Percentiles rank a stretch among this genome's conserved stretches.
Conservation (phyloP, 352 stramenopile genomes). For the Phytophthora sp. region DNA sequence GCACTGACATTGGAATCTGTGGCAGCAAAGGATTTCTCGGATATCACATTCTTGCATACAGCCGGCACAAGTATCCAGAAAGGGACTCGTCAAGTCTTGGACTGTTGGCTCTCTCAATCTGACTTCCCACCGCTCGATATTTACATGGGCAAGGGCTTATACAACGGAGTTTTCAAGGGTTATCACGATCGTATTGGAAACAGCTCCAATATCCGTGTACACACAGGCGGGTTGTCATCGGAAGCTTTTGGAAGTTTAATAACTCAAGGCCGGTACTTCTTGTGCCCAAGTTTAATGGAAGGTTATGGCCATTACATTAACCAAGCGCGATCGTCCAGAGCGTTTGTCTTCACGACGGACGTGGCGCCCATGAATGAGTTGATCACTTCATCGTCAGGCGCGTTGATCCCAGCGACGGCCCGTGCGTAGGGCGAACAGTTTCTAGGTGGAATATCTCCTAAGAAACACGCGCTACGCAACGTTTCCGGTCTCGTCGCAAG, state of each 20-base stretch:
- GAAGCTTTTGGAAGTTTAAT: constrained; percentile 43
- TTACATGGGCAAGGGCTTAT: constrained; percentile 43
- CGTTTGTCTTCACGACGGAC: constrained; percentile 56
- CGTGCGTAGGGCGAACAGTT: constrained; percentile 36
- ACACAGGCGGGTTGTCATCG: constrained; percentile 34
- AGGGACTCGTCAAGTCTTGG: constrained; percentile 38
- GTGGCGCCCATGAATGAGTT: constrained; percentile 62
- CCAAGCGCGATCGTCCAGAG: constrained; percentile 52
- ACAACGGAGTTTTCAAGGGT: constrained; percentile 33
- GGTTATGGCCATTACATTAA: constrained; percentile 72
- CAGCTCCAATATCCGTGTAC: constrained; percentile 37
- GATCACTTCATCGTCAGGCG: constrained; percentile 28
- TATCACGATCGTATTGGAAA: constrained; percentile 25
- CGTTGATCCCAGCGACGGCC: constrained; percentile 31
- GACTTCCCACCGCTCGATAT: constrained; percentile 52
- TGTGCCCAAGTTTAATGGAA: constrained; percentile 57
- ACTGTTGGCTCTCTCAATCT: constrained; percentile 45
- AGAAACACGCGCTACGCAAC: constrained; percentile 33
- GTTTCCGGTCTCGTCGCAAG: constrained; percentile 47
- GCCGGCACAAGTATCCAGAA: constrained; percentile 43
- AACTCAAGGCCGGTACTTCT: constrained; percentile 43
- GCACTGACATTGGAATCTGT: constrained; percentile 19
- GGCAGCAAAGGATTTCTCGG: constrained; percentile 31
- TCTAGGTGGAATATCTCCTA: constrained; percentile 35
- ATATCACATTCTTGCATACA: constrained; percentile 40